Percentiles rank a stretch among this genome's conserved stretches.
Evolutionary conservation across 73 alveolate genomes (phyloP).

Genomic region (Diophrys appendiculata): DNA sequence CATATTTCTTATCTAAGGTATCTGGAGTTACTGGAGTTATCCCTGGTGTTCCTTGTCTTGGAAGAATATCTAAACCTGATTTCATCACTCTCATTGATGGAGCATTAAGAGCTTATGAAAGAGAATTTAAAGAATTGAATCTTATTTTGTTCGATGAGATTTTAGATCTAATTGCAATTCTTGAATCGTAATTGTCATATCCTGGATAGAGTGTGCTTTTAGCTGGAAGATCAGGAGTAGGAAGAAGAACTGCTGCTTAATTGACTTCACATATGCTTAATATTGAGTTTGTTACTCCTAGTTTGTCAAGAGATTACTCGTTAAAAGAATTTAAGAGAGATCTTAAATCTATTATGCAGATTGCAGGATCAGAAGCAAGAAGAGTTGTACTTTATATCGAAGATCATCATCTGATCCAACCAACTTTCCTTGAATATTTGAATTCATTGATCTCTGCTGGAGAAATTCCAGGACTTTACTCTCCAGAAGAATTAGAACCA

Average conservation of each 20-base stretch:
- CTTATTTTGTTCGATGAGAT: slow-evolving; percentile 85
- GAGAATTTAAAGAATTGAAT: slow-evolving; percentile 92
- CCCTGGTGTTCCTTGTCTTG: slow-evolving; percentile 50
- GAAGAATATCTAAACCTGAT: slow-evolving; percentile 71
- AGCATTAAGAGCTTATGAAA: slow-evolving; percentile 81
- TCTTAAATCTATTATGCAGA: slow-evolving; percentile 89
- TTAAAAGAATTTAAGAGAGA: slow-evolving; percentile 93
- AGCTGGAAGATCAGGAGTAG: slow-evolving; percentile 98
- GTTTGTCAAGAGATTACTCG: slow-evolving; percentile 81
- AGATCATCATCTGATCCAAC: slow-evolving; percentile 93
- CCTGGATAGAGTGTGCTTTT: slow-evolving; percentile 85
- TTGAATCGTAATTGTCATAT: slow-evolving; percentile 74
- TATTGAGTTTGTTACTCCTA: slow-evolving; percentile 71
- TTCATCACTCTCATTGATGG: slow-evolving; percentile 61
- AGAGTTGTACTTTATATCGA: slow-evolving; percentile 87
- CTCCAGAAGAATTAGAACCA: slow-evolving; percentile 97
- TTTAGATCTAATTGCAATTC: slow-evolving; percentile 66
- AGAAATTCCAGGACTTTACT: slow-evolving; percentile 98
- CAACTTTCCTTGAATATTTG: slow-evolving; percentile 92
- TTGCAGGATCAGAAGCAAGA: slow-evolving; percentile 86
- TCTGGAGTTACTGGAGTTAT: slow-evolving; percentile 55
- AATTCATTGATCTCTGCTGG: slow-evolving; percentile 95
- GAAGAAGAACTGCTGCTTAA: slow-evolving; percentile 91
- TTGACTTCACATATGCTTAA: slow-evolving; percentile 83
- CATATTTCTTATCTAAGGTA: slow-evolving; percentile 68